Evolutionary conservation across 495 filamentous ascomycete genomes (phyloP), one percentile per base, ranked within the genome.

Genomic region (Podospora tetraspora): DNA sequence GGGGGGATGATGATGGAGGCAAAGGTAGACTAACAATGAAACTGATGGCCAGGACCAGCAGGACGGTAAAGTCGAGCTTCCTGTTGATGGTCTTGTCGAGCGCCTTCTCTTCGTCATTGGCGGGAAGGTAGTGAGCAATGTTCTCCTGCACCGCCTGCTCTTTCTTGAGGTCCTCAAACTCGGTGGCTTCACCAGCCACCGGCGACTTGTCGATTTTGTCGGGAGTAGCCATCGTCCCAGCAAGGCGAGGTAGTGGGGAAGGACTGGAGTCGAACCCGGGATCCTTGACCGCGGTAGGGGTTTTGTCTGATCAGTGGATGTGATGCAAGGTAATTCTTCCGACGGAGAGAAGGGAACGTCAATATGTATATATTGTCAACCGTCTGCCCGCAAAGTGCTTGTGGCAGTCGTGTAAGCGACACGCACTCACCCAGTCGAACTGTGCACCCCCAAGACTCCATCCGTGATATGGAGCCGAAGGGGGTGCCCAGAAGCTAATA

Each of bases 61-160:
- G 19, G 7, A 68, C 67, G 25, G 61, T 63, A 29, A 68, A 63
- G 57, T 68, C 67, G 24, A 68, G 61, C 56, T 68, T 68, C 22
- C 37, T 27, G 61, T 68, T 68, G 67, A 68, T 59, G 11, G 27
- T 63, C 56, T 59, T 68, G 61, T 68, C 67, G 27, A 68, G 67
- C 9, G 21, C 37, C 52, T 64, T 63, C 21, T 68, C 67, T 11
- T 68, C 61, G 10, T 68, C 67, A 9, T 11, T 68, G n/a, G 25
- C 25, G 1, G 67, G 61, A 27, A 27, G 22, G 22, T 68, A 68
- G 25, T 64, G 67, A 13, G 61, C 61, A n/a, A 59, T 60, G 27
- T n/a, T n/a, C 43, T 52, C 43, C 6, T 52, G 43, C 16, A n/a
- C 43, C 1, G 43, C 43, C 43, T 52, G 16, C 19, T 52, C 43